Conservation (phyloP, 192 early-diverging fungal species). For the Coemansia umbellata region DNA sequence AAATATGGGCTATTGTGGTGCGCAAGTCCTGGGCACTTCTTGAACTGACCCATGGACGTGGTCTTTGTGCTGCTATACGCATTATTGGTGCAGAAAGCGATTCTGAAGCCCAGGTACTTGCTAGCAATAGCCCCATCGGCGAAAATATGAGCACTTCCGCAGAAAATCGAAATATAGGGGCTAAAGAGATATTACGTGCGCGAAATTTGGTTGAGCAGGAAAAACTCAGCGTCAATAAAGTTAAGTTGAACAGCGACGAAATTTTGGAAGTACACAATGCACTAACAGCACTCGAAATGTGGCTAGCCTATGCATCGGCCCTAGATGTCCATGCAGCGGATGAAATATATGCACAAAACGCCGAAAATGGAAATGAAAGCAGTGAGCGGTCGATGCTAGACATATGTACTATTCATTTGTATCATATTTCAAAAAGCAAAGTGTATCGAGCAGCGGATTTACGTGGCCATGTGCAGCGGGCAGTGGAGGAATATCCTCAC, state of each 20-base stretch:
- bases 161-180: no score
- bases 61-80: slow-evolving; percentile 1
- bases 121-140: not conserved
- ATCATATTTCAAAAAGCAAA: slow-evolving; percentile 9
- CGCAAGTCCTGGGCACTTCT: slow-evolving; percentile 33
- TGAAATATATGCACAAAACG: not conserved
- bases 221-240: no score
- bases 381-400: slow-evolving; percentile 6
- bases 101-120: slow-evolving; percentile 1
- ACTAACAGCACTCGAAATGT: slow-evolving; percentile 4
- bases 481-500: slow-evolving; percentile 10
- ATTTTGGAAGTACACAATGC: slow-evolving; percentile 6
- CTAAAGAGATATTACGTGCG: slow-evolving; percentile 4
- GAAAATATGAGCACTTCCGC: no score
- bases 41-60: slow-evolving; percentile 22
- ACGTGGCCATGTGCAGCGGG: slow-evolving; percentile 11
- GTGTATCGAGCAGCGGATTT: slow-evolving; percentile 19
- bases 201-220: not conserved
- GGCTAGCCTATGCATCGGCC: slow-evolving; percentile 18
- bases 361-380: not conserved
- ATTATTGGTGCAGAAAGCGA: slow-evolving; percentile 2
- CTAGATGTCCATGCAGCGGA: not conserved
- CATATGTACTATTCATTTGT: slow-evolving; percentile 28
- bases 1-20: slow-evolving; percentile 16
- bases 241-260: no score